These are phyloP conservation scores for Melampsora americana DNA, from an alignment of 1,284 basidiomycete species.

Conservation along the genomic window DNA sequence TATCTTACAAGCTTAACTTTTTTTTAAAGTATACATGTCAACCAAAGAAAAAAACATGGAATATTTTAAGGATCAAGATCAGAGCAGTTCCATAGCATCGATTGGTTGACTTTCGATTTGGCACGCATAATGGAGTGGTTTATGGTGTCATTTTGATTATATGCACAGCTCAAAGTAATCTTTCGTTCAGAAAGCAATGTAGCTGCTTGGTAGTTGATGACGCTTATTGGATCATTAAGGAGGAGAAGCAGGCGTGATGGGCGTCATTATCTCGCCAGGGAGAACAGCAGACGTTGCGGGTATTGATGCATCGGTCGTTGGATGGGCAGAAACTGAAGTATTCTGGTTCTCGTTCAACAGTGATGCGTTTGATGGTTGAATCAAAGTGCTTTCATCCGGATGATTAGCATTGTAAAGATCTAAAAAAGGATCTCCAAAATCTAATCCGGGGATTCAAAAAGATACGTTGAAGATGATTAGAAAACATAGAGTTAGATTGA, in stretches of 20 bases:
- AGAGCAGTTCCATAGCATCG: no score
- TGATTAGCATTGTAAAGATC: neutral
- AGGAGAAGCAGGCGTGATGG: neutral
- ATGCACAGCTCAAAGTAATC: no score
- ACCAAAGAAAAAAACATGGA: no score
- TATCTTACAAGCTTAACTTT: no score
- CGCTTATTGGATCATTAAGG: neutral
- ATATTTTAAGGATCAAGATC: no score
- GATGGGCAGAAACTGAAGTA: neutral
- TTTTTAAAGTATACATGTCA: no score
- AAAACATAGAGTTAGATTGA: no score
- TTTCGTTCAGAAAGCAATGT: neutral
- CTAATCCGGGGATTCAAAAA: neutral
- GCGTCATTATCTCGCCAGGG: neutral
- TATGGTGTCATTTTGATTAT: no score
- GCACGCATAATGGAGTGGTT: no score
- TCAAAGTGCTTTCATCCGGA: neutral
- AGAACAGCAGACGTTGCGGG: neutral
- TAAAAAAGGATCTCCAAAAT: neutral
- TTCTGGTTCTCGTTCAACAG: neutral
- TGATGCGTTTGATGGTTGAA: neutral
- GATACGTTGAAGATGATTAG: no score
- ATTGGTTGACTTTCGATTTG: no score
- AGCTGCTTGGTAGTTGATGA: neutral
- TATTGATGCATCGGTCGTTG: neutral